Evolutionary conservation across 2,329 filamentous ascomycete species (phyloP), one percentile per base, ranked within the genome.

Genomic region (Curvularia spicifera): DNA sequence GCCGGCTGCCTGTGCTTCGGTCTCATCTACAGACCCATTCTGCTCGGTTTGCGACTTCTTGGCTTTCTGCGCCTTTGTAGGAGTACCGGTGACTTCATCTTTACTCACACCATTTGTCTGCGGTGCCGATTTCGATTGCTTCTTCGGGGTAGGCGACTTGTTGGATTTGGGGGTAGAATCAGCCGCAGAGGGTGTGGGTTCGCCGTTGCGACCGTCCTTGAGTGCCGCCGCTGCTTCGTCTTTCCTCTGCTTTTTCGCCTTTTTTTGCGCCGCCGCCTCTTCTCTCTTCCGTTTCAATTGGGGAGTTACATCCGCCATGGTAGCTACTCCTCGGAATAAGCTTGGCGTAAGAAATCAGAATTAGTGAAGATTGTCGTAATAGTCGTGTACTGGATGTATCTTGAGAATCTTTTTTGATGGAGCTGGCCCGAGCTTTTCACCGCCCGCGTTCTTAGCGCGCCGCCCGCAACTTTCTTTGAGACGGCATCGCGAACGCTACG

Each of bases 401-500:
- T 65, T 53, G 62, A 65, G 59, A 53, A 60, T 57, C 55, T 61
- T 66, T 66, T 66, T 73, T 70, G 62, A 65, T 61, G 47, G 53
- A 47, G 28, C 47, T 63, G 69, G 71, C 61, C 70, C 70, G 60
- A 73, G 72, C 66, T 69, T 62, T 63, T 70, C 66, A 74, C 70
- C 72, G 71, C 71, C 71, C 62, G 65, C 61, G 55, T 61, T 51
- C 54, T 65, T 70, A 70, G 67, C 69, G 64, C 60, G 55, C 51
- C 53, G 55, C 51, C 51, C 53, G 48, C 60, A 66, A 74, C 71
- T 73, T 76, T 75, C 71, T 76, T 76, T 71, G 71, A 72, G 52
- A 51, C 28, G 29, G 50, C 61, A 63, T 66, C 53, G 59, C 63
- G 51, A 63, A 49, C 54, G 57, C 59, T 57, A 40, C 60, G 57